A percentile compares a stretch with the other conserved stretches of the same genome.
Evolutionary conservation across 1,284 basidiomycete genomes (phyloP).

Genomic region (Tylopilus sp.): DNA sequence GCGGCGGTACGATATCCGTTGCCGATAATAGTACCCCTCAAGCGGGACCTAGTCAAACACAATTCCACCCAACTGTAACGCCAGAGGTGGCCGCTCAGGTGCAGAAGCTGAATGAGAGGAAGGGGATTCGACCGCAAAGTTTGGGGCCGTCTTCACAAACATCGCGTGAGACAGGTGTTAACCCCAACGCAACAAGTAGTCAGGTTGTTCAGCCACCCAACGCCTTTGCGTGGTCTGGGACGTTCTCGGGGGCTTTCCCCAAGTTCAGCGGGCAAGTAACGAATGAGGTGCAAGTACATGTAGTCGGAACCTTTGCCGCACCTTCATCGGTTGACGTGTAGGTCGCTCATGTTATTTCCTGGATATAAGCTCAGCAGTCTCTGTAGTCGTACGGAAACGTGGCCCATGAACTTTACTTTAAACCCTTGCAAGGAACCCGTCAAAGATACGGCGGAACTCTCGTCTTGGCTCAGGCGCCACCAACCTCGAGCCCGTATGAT

Average conservation of each 20-base stretch:
- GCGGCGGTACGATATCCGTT: conserved; percentile 15
- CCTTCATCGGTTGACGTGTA: conserved; percentile 33
- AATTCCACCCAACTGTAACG: conserved; percentile 7
- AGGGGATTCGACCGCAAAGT: conserved; percentile 14
- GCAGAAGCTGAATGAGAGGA: conserved; percentile 50
- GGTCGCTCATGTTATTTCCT: conserved; percentile 9
- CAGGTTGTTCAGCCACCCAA: conserved; percentile 4
- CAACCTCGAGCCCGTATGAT: conserved; percentile 33
- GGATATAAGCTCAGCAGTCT: conserved; percentile 3
- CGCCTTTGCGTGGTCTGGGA: conserved; percentile 47
- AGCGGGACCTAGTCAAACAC: conserved; percentile 13
- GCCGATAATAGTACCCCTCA: not conserved
- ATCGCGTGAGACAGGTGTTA: conserved; percentile 13
- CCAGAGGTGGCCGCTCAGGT: conserved; percentile 43
- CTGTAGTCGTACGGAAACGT: conserved; percentile 47
- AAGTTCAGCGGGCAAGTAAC: conserved; percentile 36
- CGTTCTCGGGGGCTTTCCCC: conserved; percentile 46
- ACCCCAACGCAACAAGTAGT: conserved; percentile 2
- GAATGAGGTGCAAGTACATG: conserved; percentile 45
- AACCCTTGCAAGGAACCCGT: conserved; percentile 42
- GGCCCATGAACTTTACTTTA: conserved; percentile 50
- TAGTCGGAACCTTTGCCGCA: conserved; percentile 31
- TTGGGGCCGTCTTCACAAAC: conserved; percentile 11
- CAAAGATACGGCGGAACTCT: conserved; percentile 40
- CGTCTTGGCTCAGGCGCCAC: conserved; percentile 47